Evolutionary conservation across 768 basidiomycete genomes (phyloP), one percentile per base, ranked within the genome.

Genomic region (Rhodocollybia butyracea): DNA sequence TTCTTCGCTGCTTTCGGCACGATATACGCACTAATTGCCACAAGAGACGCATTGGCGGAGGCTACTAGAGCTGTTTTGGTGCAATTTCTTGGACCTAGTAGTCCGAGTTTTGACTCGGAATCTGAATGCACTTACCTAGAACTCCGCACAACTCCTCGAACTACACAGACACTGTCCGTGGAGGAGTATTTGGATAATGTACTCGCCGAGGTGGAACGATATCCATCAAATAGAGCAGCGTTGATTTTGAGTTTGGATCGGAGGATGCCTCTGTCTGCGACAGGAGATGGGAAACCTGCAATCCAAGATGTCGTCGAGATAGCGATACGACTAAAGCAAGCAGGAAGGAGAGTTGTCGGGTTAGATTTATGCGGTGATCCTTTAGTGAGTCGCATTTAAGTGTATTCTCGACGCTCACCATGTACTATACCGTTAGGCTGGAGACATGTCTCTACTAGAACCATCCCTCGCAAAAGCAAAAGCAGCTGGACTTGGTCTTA

Each of bases 351-450:
- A 6, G 73, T 94, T 3, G 85, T 92, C 1, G 91, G 89, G 3
- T 69, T 94, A 2, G 91, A 94, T 68, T 68, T 94, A 2, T 93
- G 91, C 60, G 91, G 91, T 0, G 80, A 91, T 67, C 91, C 91
- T 1, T 64, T 60, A 52, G 75, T 76, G 51, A 22, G 68, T 62
- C n/a, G 30, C 10, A 2, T 17, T 29, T 48, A 26, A 47, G 30
- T 57, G 27, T 21, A 21, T n/a, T n/a, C n/a, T n/a, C n/a, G n/a
- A n/a, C n/a, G n/a, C n/a, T n/a, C n/a, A n/a, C n/a, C n/a, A 36
- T 27, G n/a, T 41, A 51, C 19, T 40, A 41, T 22, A 26, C 21
- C 22, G 41, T 17, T 42, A 59, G 77, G 80, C 76, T 12, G 87
- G 89, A 0, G 74, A 85, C 59, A 78, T 88, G 64, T 64, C 69